Evolutionary conservation across 129 eudicot species (phyloP), one percentile per base, ranked within the genome.

Genomic region (Mikania micrantha): DNA sequence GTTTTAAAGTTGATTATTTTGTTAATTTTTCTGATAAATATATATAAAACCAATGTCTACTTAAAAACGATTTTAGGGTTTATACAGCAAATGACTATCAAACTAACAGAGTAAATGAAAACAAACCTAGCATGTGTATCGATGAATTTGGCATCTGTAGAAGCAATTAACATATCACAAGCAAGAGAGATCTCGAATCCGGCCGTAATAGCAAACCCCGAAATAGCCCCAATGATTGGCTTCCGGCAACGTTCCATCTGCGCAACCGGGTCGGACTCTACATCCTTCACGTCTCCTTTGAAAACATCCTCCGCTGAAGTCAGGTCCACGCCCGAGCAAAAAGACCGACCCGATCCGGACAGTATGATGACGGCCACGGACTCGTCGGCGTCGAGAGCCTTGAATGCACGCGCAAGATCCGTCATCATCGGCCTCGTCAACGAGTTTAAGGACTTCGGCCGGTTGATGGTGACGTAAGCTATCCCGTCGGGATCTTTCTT

Each of bases 171-270:
- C 17, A 87, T 13, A 83, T 90, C 99, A 74, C 97, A 94, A 68
- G 97, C 97, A 35, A 94, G 81, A 11, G 97, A 78, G 58, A 94
- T 94, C 84, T 94, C 99, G 38, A 94, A 89, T 10, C 99, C 99
- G 7, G 95, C 99, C 48, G 99, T 94, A n/a, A 90, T 79, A 10
- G 99, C 97, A 41, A 89, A 94, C 54, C 99, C 99, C 32, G 72
- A 67, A 13, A 94, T 70, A 3, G 99, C 99, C 17, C 97, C 99
- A 21, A 94, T 85, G 3, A 94, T 94, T 11, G 88, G 88, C 52
- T 90, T 94, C 70, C 76, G 69, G 57, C 99, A 94, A 68, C 72
- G 80, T 79, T 90, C 97, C 97, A 94, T 94, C 67, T 94, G 99
- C 19, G 76, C 88, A 28, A 90, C 99, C 49, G 87, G 82, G 5